Percentiles rank a stretch among this genome's conserved stretches.
Evolutionary conservation across 768 basidiomycete species (phyloP).

Genomic region (Lentinula sp.): DNA sequence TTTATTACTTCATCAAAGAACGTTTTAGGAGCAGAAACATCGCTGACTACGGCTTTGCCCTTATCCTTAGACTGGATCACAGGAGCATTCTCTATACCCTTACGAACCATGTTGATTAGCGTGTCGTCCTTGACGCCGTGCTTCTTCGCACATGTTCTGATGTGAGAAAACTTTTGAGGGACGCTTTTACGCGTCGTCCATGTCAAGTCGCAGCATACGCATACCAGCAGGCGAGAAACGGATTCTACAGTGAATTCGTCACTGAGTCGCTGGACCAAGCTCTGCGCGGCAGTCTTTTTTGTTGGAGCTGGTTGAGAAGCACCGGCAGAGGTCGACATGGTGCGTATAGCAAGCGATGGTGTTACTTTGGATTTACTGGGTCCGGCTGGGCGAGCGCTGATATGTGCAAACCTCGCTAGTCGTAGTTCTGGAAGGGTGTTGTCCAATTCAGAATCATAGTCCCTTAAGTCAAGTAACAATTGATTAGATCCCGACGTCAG

Average conservation of each 20-base stretch:
- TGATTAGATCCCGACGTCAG: not conserved
- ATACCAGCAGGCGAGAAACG: constrained; percentile 43
- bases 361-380: not conserved
- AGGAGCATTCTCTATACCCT: constrained; percentile 32
- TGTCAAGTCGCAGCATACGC: constrained; percentile 54
- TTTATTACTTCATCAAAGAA: constrained; percentile 50
- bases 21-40: constrained; percentile 25
- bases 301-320: not conserved
- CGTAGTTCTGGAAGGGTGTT: not conserved
- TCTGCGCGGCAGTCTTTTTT: not conserved
- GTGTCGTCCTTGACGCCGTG: constrained; percentile 47
- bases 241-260: constrained; percentile 39
- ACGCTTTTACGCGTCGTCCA: constrained; percentile 71
- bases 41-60: constrained; percentile 12
- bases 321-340: not conserved
- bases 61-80: constrained; percentile 15
- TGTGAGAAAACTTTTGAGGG: constrained; percentile 59
- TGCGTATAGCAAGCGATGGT: not conserved
- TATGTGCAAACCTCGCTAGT: not conserved
- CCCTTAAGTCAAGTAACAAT: not conserved
- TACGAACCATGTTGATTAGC: constrained; percentile 41
- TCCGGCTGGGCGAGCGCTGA: not conserved
- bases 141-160: constrained; percentile 65
- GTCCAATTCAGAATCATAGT: constrained; percentile 5
- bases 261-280: not conserved